Evolutionary conservation across 1,139 yeast species (phyloP).

Genomic region (Candida sp.): DNA sequence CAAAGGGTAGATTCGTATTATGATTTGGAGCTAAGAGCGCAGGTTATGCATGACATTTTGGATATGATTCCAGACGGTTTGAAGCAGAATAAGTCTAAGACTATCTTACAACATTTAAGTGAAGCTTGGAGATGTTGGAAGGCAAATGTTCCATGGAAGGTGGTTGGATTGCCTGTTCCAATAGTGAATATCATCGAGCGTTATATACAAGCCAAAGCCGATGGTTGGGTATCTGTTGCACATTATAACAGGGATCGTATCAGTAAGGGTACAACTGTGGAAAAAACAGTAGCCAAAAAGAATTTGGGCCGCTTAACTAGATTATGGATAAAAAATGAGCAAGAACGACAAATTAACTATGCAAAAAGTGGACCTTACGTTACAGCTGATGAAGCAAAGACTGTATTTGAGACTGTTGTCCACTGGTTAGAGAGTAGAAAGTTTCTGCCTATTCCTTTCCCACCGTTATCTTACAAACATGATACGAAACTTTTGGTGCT

Average conservation of each 20-base stretch:
- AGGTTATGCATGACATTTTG: constrained; percentile 91
- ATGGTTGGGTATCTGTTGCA: constrained; percentile 94
- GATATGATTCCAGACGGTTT: constrained; percentile 98
- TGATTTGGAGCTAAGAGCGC: constrained; percentile 88
- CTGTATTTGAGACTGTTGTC: constrained; percentile 82
- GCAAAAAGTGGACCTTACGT: constrained; percentile 88
- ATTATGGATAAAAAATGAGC: constrained; percentile 90
- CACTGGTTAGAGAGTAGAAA: constrained; percentile 88
- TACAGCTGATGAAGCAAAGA: constrained; percentile 84
- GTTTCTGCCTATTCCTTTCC: constrained; percentile 89
- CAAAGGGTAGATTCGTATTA: constrained; percentile 95
- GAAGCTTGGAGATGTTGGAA: constrained; percentile 99
- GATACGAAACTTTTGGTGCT: constrained; percentile 87
- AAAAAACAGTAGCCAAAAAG: constrained; percentile 90
- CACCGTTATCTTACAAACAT: constrained; percentile 88
- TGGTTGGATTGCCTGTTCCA: constrained; percentile 94
- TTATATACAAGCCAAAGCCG: constrained; percentile 93
- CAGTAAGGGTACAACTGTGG: constrained; percentile 84
- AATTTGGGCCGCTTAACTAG: constrained; percentile 90
- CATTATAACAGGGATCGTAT: constrained; percentile 91
- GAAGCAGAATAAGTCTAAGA: constrained; percentile 81
- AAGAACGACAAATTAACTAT: constrained; percentile 77
- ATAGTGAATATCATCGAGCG: constrained; percentile 82
- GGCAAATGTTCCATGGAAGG: constrained; percentile 98
- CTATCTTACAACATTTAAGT: constrained; percentile 88